phyloP scores from a whole-genome alignment of 176 grass and related monocot species.

The Juncus inflexus region DNA sequence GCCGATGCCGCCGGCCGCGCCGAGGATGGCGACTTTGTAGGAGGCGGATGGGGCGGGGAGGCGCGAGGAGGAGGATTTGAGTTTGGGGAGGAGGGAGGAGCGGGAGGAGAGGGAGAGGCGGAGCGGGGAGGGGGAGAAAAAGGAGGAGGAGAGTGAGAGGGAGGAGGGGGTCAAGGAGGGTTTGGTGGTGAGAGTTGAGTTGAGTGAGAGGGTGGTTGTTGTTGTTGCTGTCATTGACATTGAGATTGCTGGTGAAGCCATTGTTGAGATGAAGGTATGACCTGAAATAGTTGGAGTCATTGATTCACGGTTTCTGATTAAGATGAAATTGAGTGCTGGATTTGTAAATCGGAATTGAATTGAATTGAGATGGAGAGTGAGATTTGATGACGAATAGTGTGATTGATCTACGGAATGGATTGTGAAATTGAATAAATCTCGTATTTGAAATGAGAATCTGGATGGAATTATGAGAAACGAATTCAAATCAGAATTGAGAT shows the following conservation, averaged over 20 bases:
- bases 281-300: slow-evolving; percentile 8
- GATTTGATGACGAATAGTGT: too few species aligned
- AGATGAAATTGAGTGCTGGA: too few species aligned
- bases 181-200: not conserved
- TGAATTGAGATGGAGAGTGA: too few species aligned
- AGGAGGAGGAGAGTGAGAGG: slow-evolving; percentile 9
- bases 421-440: too few species aligned
- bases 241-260: not conserved
- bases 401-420: too few species aligned
- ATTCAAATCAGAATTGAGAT: too few species aligned
- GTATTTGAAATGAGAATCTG: too few species aligned
- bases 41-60: slow-evolving; percentile 43
- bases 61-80: slow-evolving; percentile 31
- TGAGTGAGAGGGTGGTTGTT: slow-evolving; percentile 11
- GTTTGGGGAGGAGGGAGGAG: slow-evolving; percentile 46
- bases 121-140: slow-evolving; percentile 21
- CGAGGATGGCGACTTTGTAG: slow-evolving; percentile 75
- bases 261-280: not conserved
- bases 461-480: too few species aligned
- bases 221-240: slow-evolving; percentile 14
- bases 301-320: too few species aligned
- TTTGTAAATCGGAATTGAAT: too few species aligned
- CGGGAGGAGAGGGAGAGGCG: slow-evolving; percentile 15
- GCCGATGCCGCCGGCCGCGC: slow-evolving; percentile 78
- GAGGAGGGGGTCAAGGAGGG: not conserved